Evolutionary conservation across 805 yeast species (phyloP), one percentile per base, ranked within the genome.

Genomic region (Kodamaea neixiangensis): DNA sequence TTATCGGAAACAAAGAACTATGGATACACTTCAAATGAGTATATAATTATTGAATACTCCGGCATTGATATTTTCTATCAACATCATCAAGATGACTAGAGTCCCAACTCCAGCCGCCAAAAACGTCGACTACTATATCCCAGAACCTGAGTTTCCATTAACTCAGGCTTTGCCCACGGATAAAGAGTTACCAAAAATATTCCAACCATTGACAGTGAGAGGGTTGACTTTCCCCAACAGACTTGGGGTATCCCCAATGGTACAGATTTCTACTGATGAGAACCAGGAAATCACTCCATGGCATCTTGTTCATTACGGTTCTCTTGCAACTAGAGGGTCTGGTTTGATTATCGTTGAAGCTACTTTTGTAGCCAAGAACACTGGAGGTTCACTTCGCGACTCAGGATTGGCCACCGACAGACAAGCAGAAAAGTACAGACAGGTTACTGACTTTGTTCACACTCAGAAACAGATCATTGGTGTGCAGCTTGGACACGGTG

Each of bases 221-320:
- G 65, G 62, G n/a, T 43, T 75, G 46, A 61, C 65, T 1, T 60
- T 82, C 17, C 73, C 70, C 11, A 83, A 83, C 61, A 67, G 87
- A 53, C 60, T 81, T 22, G 82, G 82, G 46, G 80, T 81, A 17
- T 73, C 85, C 0, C 84, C 84, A 43, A 78, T 80, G 83, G 77
- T 83, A 59, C 76, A 69, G 45, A 80, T 80, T 60, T 73, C 83
- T 5, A 73, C 78, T 2, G 55, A 61, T 2, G 55, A 56, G 19
- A 64, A 78, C 44, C 75, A 76, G 1, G 60, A 63, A 13, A 69
- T 74, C 0, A 80, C 78, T 0, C 75, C 68, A 14, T 81, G 72
- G 65, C 84, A 81, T 55, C 53, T 71, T 15, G 68, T 72, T 6
- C 83, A 81, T 55, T 78, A 81, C 55, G 81, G 81, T 3, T 60